Evolutionary conservation across 768 basidiomycete species (phyloP), one percentile per base, ranked within the genome.

Genomic region (Asterophora parasitica): DNA sequence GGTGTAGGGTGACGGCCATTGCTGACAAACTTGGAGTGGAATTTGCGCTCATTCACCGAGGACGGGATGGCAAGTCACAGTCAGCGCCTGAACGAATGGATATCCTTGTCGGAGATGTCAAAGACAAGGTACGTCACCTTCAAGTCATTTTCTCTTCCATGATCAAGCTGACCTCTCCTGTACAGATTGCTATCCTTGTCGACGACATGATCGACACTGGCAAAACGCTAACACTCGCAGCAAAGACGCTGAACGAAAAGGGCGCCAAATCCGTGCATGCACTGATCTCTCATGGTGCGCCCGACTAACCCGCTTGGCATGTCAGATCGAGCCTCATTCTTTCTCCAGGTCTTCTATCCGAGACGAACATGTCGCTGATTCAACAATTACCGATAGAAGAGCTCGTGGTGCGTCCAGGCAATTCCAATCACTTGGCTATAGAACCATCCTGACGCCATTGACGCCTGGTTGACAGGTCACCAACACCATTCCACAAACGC

Each of bases 171-270:
- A 41, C 50, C 44, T 41, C 35, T 44, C 54, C 44, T 52, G 11
- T 28, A 5, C 46, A 92, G 88, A 78, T 93, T 44, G 93, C 90
- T 32, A 91, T 99, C 61, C 77, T 99, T 38, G 91, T 99, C 28
- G 96, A 99, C 64, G 96, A 99, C 62, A 98, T 99, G 95, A 87
- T 96, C 60, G 96, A 99, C 64, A 92, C 91, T 4, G 95, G 94
- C 10, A 78, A 74, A 31, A 98, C 96, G n/a, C 75, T 98, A 23
- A 74, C 81, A 11, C 71, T 95, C 11, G 96, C 96, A 9, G 83
- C 83, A 6, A 79, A 81, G 37, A 88, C 91, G n/a, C 74, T 99
- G 38, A 73, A 84, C 41, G 92, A 96, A 58, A 87, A 86, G 50
- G 96, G 96, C 16, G 95, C 93, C 4, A 86, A 79, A 60, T 77